Conservation (phyloP, 225 moss, liverwort and hornwort genomes). For the Ulota crispa region DNA sequence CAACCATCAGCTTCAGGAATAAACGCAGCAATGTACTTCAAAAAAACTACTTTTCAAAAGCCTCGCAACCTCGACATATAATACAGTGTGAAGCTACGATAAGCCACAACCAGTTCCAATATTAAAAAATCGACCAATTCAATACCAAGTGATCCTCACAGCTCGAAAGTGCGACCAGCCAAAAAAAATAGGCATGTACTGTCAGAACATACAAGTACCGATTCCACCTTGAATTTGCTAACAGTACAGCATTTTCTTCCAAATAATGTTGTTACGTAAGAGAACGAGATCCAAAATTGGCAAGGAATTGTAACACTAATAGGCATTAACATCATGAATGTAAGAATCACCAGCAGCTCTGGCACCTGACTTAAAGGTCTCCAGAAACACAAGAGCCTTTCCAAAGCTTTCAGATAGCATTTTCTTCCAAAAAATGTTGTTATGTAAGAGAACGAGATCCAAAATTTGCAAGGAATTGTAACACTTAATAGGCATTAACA, state of each 20-base stretch:
- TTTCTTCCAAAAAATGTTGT: not conserved
- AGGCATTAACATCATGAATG: not conserved
- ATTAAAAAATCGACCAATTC: not conserved
- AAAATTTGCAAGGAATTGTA: not conserved
- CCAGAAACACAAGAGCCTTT: not conserved
- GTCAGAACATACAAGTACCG: not conserved
- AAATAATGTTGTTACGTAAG: not conserved
- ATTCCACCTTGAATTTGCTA: not conserved
- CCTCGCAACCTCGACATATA: not conserved
- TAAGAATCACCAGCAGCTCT: not conserved
- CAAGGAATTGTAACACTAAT: not conserved
- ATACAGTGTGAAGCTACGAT: not conserved
- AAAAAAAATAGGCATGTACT: not conserved
- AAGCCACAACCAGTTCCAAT: not conserved
- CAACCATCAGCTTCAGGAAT: not conserved
- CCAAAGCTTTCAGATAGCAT: not conserved
- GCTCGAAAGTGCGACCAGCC: not conserved
- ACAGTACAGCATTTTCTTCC: not conserved
- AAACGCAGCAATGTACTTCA: not conserved
- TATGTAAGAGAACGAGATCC: too few species aligned
- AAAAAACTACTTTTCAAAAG: not conserved
- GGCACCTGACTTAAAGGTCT: not conserved
- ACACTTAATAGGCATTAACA: not conserved
- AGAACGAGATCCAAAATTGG: not conserved
- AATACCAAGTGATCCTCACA: constrained; percentile 6